Conservation (phyloP, 2,329 filamentous ascomycete species). For the Acephala macrosclerotiorum region DNA sequence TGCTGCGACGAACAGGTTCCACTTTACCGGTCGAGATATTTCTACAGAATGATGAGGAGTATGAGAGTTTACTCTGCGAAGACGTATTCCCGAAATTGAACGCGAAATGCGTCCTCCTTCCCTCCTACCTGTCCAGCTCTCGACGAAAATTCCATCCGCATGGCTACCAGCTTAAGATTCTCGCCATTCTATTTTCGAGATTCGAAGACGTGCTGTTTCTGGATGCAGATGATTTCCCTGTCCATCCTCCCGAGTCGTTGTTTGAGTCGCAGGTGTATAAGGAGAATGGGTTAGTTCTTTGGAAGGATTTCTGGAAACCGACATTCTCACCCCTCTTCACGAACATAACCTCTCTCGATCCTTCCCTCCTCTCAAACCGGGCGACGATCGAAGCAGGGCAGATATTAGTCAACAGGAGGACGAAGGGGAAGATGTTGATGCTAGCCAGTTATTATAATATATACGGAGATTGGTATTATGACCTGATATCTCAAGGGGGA, state of each 20-base stretch:
- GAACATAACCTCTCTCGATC: slow-evolving; percentile 41
- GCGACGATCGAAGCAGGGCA: slow-evolving; percentile 53
- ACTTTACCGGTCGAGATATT: slow-evolving; percentile 52
- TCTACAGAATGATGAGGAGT: slow-evolving; percentile 46
- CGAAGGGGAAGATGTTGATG: slow-evolving; percentile 51
- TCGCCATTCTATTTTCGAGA: slow-evolving; percentile 56
- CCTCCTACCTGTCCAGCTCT: slow-evolving; percentile 47
- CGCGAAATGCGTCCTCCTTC: slow-evolving; percentile 50
- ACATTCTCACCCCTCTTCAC: slow-evolving; percentile 49
- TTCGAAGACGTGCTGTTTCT: slow-evolving; percentile 57
- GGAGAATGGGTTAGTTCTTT: slow-evolving; percentile 50
- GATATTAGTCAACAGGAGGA: slow-evolving; percentile 52
- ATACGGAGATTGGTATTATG: slow-evolving; percentile 44
- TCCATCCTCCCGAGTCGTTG: slow-evolving; percentile 50
- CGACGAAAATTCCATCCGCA: slow-evolving; percentile 45
- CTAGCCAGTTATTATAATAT: slow-evolving; percentile 57
- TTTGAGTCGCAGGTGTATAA: slow-evolving; percentile 52
- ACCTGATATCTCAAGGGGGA: slow-evolving; percentile 48
- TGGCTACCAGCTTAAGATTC: slow-evolving; percentile 55
- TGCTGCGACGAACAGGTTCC: slow-evolving; percentile 49
- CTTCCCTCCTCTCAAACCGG: slow-evolving; percentile 22
- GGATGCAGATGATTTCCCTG: slow-evolving; percentile 55
- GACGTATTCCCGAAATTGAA: slow-evolving; percentile 47
- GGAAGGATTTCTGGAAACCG: slow-evolving; percentile 55
- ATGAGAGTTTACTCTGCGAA: slow-evolving; percentile 48